Conservation (phyloP, 345 rosid species). For the Sapria himalayana region DNA sequence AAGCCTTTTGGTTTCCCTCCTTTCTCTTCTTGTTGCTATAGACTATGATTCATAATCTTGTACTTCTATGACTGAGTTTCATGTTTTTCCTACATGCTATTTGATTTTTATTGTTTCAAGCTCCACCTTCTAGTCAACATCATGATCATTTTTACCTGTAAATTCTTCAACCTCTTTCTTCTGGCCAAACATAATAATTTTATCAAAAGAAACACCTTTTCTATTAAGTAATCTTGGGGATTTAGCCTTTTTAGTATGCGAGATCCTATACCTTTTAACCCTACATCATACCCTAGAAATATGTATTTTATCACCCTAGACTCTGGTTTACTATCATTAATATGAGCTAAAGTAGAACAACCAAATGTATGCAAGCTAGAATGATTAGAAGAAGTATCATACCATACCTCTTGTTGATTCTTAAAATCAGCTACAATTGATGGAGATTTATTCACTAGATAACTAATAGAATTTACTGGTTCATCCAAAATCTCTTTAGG, state of each 20-base stretch:
- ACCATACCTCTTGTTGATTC: background rate
- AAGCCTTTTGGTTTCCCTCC: background rate
- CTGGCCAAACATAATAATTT: too few relatives aligned
- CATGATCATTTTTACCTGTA: background rate
- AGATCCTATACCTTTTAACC: too few relatives aligned
- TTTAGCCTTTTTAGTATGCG: too few relatives aligned
- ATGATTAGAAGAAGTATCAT: background rate
- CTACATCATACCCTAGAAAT: too few relatives aligned
- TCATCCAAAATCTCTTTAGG: background rate
- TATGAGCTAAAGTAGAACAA: background rate
- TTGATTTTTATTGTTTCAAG: background rate
- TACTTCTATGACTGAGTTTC: background rate
- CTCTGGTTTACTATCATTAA: background rate
- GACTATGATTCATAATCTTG: background rate
- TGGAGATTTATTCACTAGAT: background rate
- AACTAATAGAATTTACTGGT: background rate
- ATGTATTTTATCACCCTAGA: too few relatives aligned
- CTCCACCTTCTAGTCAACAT: background rate
- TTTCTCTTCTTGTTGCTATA: background rate
- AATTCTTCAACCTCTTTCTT: background rate
- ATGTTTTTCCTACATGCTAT: background rate
- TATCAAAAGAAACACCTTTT: too few relatives aligned
- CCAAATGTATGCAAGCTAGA: conserved; percentile 1
- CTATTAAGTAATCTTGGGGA: too few relatives aligned
- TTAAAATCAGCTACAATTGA: background rate